Evolutionary conservation across 805 yeast genomes (phyloP).

Genomic region (Hanseniaspora hatyaiensis): DNA sequence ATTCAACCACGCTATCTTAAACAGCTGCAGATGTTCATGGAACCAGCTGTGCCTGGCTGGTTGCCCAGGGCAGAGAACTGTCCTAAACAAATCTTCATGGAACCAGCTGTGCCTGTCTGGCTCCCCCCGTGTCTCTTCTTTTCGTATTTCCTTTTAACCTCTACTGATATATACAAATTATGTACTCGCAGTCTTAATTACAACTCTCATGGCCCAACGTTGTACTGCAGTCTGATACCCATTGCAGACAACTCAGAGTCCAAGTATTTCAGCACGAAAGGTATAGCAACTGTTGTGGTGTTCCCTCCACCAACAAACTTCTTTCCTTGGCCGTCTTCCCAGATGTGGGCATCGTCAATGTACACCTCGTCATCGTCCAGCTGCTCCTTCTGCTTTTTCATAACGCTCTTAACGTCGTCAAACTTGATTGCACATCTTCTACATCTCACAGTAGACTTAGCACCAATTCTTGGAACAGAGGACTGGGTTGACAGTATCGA

Average conservation of each 20-base stretch:
- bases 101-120: too few relatives aligned
- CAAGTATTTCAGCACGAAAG: slow-evolving; percentile 86
- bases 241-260: slow-evolving; percentile 93
- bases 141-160: too few relatives aligned
- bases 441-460: slow-evolving; percentile 67
- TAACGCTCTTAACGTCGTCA: slow-evolving; percentile 40
- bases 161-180: too few relatives aligned
- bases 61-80: too few relatives aligned
- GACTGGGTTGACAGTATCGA: slow-evolving; percentile 79
- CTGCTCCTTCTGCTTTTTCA: slow-evolving; percentile 24
- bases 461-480: slow-evolving; percentile 83
- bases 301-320: slow-evolving; percentile 84
- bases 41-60: too few relatives aligned
- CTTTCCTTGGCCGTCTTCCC: slow-evolving; percentile 97
- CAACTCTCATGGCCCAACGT: slow-evolving; percentile 53
- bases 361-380: slow-evolving; percentile 29
- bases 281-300: slow-evolving; percentile 92
- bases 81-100: too few relatives aligned
- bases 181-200: too few relatives aligned
- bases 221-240: slow-evolving; percentile 90
- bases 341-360: slow-evolving; percentile 59
- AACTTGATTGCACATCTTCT: slow-evolving; percentile 77
- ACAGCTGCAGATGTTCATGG: too few relatives aligned
- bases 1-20: too few relatives aligned
- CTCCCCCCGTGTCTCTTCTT: too few relatives aligned